These are phyloP conservation scores for Zalaria sp. DNA, from an alignment of 2,329 filamentous ascomycete species.

Conservation along the genomic window DNA sequence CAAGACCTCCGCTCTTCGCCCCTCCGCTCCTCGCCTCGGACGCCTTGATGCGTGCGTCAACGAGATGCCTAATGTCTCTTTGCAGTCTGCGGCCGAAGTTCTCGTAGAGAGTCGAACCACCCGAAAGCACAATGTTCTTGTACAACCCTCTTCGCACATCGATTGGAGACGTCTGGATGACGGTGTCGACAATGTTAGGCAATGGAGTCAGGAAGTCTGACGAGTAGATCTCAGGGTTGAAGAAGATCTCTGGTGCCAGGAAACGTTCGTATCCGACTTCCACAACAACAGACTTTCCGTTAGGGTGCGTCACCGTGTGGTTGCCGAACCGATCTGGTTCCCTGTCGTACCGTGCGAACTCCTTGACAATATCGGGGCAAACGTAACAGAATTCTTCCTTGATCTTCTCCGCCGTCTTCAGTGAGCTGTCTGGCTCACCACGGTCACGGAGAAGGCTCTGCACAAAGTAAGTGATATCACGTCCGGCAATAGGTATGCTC, in stretches of 20 bases:
- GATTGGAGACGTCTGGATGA: slow-evolving; percentile 95
- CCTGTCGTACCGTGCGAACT: slow-evolving; percentile 86
- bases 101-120: slow-evolving; percentile 95
- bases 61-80: slow-evolving; percentile 90
- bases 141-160: slow-evolving; percentile 93
- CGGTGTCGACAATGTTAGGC: slow-evolving; percentile 84
- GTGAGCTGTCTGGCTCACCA: slow-evolving; percentile 87
- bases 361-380: slow-evolving; percentile 96
- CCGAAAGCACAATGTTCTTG: slow-evolving; percentile 98
- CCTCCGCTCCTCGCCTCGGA: slow-evolving; percentile 87
- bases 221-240: slow-evolving; percentile 99
- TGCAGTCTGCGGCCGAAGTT: slow-evolving; percentile 94
- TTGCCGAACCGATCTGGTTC: slow-evolving; percentile 81
- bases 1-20: slow-evolving; percentile 82
- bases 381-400: slow-evolving; percentile 99
- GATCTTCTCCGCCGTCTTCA: slow-evolving; percentile 95
- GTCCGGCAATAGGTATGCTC: slow-evolving; percentile 92
- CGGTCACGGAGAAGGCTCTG: slow-evolving; percentile 91
- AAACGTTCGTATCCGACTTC: slow-evolving; percentile 98
- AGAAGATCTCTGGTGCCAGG: slow-evolving; percentile 96
- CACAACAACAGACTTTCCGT: slow-evolving; percentile 69
- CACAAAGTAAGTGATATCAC: slow-evolving; percentile 98
- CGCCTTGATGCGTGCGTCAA: slow-evolving; percentile 82
- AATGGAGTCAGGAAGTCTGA: slow-evolving; percentile 96
- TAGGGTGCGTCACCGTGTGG: slow-evolving; percentile 74